phyloP scores from a whole-genome alignment of 164 flowering plant genomes.

The Magnolia kwangsiensis region DNA sequence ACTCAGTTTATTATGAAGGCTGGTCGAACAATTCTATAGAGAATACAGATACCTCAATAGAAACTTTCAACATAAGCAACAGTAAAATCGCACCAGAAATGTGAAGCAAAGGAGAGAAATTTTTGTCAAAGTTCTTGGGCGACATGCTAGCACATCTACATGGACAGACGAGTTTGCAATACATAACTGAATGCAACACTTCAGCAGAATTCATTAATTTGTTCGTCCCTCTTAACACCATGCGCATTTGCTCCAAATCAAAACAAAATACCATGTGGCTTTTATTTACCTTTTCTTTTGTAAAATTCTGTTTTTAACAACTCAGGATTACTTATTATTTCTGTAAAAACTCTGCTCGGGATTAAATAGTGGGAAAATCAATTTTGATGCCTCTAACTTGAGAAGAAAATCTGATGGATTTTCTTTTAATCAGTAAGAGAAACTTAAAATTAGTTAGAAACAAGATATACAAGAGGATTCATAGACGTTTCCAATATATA shows the following conservation, averaged over 20 bases:
- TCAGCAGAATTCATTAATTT: too few species aligned
- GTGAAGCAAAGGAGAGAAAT: not conserved
- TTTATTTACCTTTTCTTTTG: too few species aligned
- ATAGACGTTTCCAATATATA: not conserved
- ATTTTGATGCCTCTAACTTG: not conserved
- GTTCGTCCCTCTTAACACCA: not conserved
- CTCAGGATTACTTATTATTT: not conserved
- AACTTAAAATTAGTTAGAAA: not conserved
- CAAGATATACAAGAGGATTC: not conserved
- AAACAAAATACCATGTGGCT: too few species aligned
- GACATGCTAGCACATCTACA: not conserved
- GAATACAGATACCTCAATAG: not conserved
- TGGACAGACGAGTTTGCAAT: not conserved
- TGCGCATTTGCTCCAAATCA: not conserved
- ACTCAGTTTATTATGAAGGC: not conserved
- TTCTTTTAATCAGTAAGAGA: not conserved
- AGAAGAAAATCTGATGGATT: too few species aligned
- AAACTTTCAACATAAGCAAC: not conserved
- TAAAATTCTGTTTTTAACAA: too few species aligned
- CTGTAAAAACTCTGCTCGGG: not conserved
- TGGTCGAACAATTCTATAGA: not conserved
- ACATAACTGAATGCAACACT: not conserved
- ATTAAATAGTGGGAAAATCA: not conserved
- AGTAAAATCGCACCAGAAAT: not conserved
- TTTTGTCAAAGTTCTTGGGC: not conserved